phyloP scores from a whole-genome alignment of 78 protist genomes.

The Protostelium mycophagum region DNA sequence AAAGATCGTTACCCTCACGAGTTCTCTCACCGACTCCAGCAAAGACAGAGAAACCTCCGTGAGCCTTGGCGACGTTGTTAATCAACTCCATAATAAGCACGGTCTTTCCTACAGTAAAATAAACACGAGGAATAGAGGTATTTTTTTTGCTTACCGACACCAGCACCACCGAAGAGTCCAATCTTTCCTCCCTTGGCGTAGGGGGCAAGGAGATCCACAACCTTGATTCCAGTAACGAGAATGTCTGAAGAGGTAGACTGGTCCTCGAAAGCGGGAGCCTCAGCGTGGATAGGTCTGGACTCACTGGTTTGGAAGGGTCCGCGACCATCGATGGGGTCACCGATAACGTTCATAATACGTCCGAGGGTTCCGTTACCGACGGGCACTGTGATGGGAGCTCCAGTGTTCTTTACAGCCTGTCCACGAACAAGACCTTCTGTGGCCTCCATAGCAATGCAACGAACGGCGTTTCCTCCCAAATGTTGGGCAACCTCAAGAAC shows the following conservation, averaged over 20 bases:
- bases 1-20: conserved; percentile 98
- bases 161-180: conserved; percentile 99
- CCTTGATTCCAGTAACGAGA: conserved; percentile 97
- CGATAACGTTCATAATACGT: conserved; percentile 98
- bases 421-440: conserved; percentile 98
- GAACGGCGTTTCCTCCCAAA: conserved; percentile 93
- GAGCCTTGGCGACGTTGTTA: conserved; percentile 97
- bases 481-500: conserved; percentile 98
- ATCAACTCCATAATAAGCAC: conserved; percentile 96
- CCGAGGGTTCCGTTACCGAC: conserved; percentile 96
- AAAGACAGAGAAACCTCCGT: conserved; percentile 99
- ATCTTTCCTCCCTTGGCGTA: conserved; percentile 98
- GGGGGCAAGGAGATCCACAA: conserved; percentile 96
- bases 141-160: conserved; percentile 91
- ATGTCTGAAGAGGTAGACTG: conserved; percentile 86
- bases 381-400: conserved; percentile 94
- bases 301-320: conserved; percentile 78
- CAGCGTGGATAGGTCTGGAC: conserved; percentile 84
- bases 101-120: conserved; percentile 78
- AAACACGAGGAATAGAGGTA: neutral
- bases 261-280: conserved; percentile 87
- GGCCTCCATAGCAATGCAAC: conserved; percentile 97
- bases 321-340: conserved; percentile 97
- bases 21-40: conserved; percentile 99
- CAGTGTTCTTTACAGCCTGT: conserved; percentile 83